Base-by-base conservation (phyloP, 352 stramenopile genomes). In the Pythium dissimile region DNA sequence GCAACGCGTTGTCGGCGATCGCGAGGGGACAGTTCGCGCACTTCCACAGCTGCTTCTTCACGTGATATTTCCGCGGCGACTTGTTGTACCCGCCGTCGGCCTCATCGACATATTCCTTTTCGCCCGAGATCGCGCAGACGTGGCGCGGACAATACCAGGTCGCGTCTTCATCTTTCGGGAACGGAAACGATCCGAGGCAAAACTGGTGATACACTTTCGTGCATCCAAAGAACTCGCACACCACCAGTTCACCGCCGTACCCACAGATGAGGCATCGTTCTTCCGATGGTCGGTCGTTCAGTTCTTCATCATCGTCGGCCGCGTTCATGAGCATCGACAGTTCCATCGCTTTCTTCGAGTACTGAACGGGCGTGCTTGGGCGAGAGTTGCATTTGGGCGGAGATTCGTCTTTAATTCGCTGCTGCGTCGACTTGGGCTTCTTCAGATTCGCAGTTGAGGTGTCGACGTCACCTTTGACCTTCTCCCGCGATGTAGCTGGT, bases 121-220 rank as follows among this genome's bases (percentile, higher is more conserved):
- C 61, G 18, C 84, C 81, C 9, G 69, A 89, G 18, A 92, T 44
- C 5, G 72, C 80, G 55, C 85, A 95, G 16, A 71, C 81, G 53
- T 95, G 85, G 1, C 85, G 79, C 48, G 85, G 85, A 37, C 85
- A 95, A 52, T 78, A 80, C 85, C 85, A 95, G 27, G 72, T 77
- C n/a, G 81, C 75, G 16, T 91, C 72, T 61, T 93, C 83, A 50
- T 92, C 75, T 30, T 87, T 86, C 23, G 84, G 81, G 38, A 92
- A 92, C 8, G 84, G 76, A 54, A 84, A 93, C 23, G 75, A 72
- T 0, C 84, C 83, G 21, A 95, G 61, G 64, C 85, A 95, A 63
- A 92, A 91, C 59, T 92, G 83, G 52, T 95, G 85, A 46, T 93
- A 95, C 18, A 95, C 85, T 64, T 95, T 95, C 11, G 81, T 86